Evolutionary conservation across 2,329 filamentous ascomycete species (phyloP), one percentile per base, ranked within the genome.

Genomic region (Cladosporium sphaerospermum): DNA sequence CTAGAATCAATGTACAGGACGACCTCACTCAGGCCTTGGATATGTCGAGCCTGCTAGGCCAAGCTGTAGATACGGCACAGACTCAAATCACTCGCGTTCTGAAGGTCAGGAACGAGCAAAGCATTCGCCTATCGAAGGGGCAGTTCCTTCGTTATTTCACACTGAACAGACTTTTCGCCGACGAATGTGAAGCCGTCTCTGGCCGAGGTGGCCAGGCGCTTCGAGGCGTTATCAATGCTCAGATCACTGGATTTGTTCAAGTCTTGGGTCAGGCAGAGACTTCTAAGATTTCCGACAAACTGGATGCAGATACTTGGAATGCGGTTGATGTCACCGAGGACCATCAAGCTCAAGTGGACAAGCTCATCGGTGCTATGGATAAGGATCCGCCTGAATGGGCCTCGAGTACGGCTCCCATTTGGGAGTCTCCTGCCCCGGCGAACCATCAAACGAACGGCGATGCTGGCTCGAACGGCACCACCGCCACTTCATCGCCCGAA

Each of bases 171-270:
- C 81, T 89, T 53, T 93, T 95, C 68, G 86, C 87, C 44, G 89
- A 90, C 56, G 89, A 95, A 67, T 93, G 89, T 64, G 89, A 95
- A 69, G 85, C 87, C 13, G 84, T 93, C 16, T 92, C 87, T 18
- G 88, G 89, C 0, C 80, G 87, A 53, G 87, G 87, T 55, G 87
- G 88, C 8, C 85, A 83, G 2, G 76, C 83, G 1, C 73, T 95
- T 5, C 92, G 92, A 70, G 88, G 80, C 14, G 80, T 90, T 32
- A 86, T 95, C 55, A 91, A 92, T 60, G 79, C 78, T 31, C 89
- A 95, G 59, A 92, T 95, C 67, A 86, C 82, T 61, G 86, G 89
- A 11, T 93, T 90, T 65, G 84, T 92, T 19, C 79, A 85, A 54
- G 77, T 77, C 33, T 81, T 89, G 61, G 84, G 85, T 16, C 86